These are phyloP conservation scores for Urochloa ruziziensis DNA, from an alignment of 176 grass and related monocot genomes.

Conservation along the genomic window DNA sequence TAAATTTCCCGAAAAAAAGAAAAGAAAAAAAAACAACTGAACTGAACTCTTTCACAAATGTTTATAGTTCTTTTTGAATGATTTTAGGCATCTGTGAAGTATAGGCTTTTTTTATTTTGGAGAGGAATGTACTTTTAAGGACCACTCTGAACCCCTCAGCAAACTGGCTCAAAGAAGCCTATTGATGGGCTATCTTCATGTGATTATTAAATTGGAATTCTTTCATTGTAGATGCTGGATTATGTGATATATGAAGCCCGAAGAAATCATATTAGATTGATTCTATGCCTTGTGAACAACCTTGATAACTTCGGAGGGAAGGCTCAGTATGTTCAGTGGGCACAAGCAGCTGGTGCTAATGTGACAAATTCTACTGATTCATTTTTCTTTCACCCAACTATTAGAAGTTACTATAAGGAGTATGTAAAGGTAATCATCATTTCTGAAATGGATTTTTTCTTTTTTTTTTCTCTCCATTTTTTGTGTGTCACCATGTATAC, in stretches of 20 bases:
- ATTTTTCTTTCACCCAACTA: constrained; percentile 75
- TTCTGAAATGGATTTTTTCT: neutral
- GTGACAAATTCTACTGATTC: constrained; percentile 58
- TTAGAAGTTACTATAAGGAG: constrained; percentile 76
- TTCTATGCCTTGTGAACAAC: constrained; percentile 94
- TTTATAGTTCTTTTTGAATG: neutral
- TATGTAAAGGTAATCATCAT: constrained; percentile 67
- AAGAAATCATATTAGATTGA: constrained; percentile 64
- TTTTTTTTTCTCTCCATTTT: neutral
- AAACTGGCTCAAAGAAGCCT: neutral
- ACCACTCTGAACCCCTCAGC: neutral
- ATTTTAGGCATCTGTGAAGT: neutral
- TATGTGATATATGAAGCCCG: constrained; percentile 87
- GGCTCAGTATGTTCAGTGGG: constrained; percentile 89
- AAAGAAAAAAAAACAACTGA: neutral
- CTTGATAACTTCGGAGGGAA: constrained; percentile 91
- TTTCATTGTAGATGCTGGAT: constrained; percentile 69
- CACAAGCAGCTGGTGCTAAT: constrained; percentile 66
- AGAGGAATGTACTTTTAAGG: neutral
- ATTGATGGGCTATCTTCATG: neutral
- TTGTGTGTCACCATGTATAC: neutral
- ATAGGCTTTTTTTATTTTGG: neutral
- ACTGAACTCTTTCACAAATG: neutral
- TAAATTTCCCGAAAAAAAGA: neutral
- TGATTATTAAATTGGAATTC: neutral